Conservation (phyloP, 75 land plant species). For the Cunninghamia lanceolata region DNA sequence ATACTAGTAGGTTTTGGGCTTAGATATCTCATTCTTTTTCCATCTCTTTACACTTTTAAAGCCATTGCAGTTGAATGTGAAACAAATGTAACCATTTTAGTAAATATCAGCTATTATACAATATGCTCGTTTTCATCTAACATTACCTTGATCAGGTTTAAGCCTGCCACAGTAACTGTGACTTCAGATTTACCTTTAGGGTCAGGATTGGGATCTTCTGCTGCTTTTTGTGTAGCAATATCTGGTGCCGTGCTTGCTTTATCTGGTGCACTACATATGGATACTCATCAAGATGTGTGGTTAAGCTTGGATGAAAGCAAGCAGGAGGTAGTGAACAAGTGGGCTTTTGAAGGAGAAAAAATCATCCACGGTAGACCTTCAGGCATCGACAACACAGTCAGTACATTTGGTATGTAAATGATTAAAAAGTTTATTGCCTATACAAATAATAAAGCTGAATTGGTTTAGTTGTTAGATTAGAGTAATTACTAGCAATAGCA, state of each 20-base stretch:
- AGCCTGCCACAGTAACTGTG: conserved; percentile 58
- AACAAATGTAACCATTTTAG: background rate
- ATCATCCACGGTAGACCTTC: conserved; percentile 97
- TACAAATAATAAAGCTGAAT: background rate
- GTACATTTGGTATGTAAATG: conserved; percentile 72
- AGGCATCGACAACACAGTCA: conserved; percentile 95
- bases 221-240: conserved; percentile 75
- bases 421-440: background rate
- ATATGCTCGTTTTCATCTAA: background rate
- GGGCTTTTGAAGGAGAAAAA: conserved; percentile 99
- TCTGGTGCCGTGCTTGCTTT: conserved; percentile 69
- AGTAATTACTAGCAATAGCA: background rate
- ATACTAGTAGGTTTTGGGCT: background rate
- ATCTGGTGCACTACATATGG: conserved; percentile 34
- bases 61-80: background rate
- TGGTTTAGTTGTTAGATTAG: background rate
- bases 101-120: background rate
- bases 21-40: background rate
- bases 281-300: conserved; percentile 32
- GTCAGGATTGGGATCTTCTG: conserved; percentile 93
- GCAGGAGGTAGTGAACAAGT: conserved; percentile 71
- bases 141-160: conserved; percentile 40
- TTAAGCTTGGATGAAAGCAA: conserved; percentile 32
- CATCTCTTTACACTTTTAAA: background rate
- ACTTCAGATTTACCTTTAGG: conserved; percentile 86